Evolutionary conservation across 257 asterid genomes (phyloP), one percentile per base, ranked within the genome.

Genomic region (Plectranthus barbatus): DNA sequence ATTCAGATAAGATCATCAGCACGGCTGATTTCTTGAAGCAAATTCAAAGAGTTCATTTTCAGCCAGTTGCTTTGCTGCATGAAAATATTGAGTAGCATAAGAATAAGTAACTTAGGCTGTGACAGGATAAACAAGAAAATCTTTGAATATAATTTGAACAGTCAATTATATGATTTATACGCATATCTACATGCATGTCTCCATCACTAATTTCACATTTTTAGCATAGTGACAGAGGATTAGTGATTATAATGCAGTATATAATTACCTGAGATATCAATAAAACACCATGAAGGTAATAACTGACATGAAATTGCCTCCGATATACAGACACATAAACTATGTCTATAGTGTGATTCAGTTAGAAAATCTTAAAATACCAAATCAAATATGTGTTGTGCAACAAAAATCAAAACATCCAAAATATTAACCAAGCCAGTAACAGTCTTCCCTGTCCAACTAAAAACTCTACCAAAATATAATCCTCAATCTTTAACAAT

Each of bases 41-140:
- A 54, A 24, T 2, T 21, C 40, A 23, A 57, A 13, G 45, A 54
- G 29, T 24, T 39, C 37, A 36, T 18, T 61, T 45, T 31, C 17
- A 26, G 23, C 73, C 60, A 55, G 70, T 70, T 61, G 64, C 46
- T 33, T 60, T 31, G 24, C 62, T 60, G 54, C 42, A 57, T 17
- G 45, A 70, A 70, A 61, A 40, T 17, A 51, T 44, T 4, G 39
- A 68, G 19, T 59, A 29, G 26, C 34, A 70, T 62, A 21, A 50
- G 59, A 69, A 19, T 18, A 37, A 51, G 23, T 10, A 60, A 51
- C 40, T 50, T 24, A 26, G 42, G 39, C 29, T 31, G 9, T 55
- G 20, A 64, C 29, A 0, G 12, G 41, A 54, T 31, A 37, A 13
- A 55, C 7, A 19, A 26, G 14, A 40, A 40, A 49, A 31, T 10